phyloP scores from a whole-genome alignment of 345 rosid genomes.

The Carallia brachiata region DNA sequence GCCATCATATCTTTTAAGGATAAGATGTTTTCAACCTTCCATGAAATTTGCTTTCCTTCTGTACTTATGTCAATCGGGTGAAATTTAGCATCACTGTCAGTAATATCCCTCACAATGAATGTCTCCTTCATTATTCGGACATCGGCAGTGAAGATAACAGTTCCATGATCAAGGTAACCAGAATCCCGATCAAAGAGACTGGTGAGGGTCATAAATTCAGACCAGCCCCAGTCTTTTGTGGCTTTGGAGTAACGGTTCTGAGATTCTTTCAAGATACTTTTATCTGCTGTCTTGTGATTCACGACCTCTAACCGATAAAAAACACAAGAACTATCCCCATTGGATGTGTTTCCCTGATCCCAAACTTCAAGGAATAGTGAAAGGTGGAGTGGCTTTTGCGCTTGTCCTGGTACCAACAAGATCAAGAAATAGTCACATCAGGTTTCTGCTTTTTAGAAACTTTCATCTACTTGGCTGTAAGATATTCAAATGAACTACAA shows the following conservation, averaged over 20 bases:
- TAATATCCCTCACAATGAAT: neutral
- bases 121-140: conserved; percentile 19
- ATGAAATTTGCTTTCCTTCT: neutral
- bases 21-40: conserved; percentile 21
- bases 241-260: conserved; percentile 19
- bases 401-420: conserved; percentile 15
- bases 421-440: neutral
- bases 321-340: conserved; percentile 12
- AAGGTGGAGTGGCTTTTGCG: conserved; percentile 19
- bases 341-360: conserved; percentile 1
- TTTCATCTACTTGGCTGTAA: neutral
- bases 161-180: conserved; percentile 18
- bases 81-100: neutral
- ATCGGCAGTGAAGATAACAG: conserved; percentile 17
- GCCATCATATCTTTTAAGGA: conserved; percentile 9
- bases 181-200: conserved; percentile 20
- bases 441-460: neutral
- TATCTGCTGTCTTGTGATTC: conserved; percentile 14
- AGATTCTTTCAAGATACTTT: conserved; percentile 11
- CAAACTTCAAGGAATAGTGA: conserved; percentile 17
- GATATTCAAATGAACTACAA: neutral
- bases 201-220: conserved; percentile 17
- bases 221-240: conserved; percentile 18
- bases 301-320: conserved; percentile 8
- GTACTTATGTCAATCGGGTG: neutral